Conservation (phyloP, 1,284 basidiomycete genomes). For the Sutorius eximius region DNA sequence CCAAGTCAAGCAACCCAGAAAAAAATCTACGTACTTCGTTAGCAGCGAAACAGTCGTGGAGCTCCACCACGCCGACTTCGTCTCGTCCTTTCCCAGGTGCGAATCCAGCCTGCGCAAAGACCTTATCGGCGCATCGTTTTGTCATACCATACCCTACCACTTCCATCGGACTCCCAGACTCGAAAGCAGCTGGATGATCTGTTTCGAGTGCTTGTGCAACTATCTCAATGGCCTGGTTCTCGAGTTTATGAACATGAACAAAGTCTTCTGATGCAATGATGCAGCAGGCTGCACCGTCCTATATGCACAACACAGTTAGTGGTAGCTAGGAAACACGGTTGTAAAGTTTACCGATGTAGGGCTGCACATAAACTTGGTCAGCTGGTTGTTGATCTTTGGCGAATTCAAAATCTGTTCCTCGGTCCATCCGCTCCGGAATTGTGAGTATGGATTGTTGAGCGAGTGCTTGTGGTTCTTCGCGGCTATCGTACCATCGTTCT, state of each 20-base stretch:
- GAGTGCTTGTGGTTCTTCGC: conserved; percentile 86
- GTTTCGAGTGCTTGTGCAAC: conserved; percentile 65
- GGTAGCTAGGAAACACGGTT: not conserved
- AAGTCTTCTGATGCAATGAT: conserved; percentile 83
- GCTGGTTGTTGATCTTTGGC: conserved; percentile 67
- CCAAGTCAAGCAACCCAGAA: not conserved
- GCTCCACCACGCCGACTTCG: conserved; percentile 80
- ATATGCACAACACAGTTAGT: conserved; percentile 3
- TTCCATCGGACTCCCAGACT: conserved; percentile 70
- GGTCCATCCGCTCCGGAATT: conserved; percentile 78
- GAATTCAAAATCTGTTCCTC: conserved; percentile 68
- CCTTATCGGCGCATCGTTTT: conserved; percentile 66
- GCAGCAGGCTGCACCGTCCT: conserved; percentile 77
- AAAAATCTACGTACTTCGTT: conserved; percentile 55
- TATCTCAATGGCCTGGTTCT: conserved; percentile 87
- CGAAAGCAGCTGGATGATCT: conserved; percentile 63
- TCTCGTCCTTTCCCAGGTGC: conserved; percentile 62
- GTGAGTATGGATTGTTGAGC: conserved; percentile 82
- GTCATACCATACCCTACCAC: conserved; percentile 77
- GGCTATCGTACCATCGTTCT: conserved; percentile 42
- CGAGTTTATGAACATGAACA: conserved; percentile 69
- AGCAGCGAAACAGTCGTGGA: conserved; percentile 84
- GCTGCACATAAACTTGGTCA: conserved; percentile 87
- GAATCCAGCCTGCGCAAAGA: conserved; percentile 74
- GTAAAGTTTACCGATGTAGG: conserved; percentile 64